Evolutionary conservation across 768 basidiomycete genomes (phyloP).

Genomic region (Leccinum disarticulatum): DNA sequence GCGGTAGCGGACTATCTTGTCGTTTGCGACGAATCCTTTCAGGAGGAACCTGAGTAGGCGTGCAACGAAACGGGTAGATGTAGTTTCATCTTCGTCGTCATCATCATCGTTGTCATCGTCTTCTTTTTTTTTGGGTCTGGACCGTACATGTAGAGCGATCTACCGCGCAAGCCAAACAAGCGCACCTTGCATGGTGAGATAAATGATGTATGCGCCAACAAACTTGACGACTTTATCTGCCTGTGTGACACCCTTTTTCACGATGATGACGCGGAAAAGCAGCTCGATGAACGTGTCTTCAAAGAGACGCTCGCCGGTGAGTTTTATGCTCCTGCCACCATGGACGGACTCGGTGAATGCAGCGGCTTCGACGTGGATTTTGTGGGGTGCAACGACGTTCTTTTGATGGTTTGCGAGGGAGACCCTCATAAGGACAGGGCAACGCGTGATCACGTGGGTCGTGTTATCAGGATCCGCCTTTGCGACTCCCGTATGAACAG

Average conservation of each 20-base stretch:
- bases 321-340: slow-evolving; percentile 49
- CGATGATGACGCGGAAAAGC: slow-evolving; percentile 57
- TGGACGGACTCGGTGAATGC: slow-evolving; percentile 47
- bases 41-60: slow-evolving; percentile 71
- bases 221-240: slow-evolving; percentile 85
- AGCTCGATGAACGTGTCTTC: slow-evolving; percentile 60
- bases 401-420: slow-evolving; percentile 79
- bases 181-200: slow-evolving; percentile 76
- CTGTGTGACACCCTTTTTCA: slow-evolving; percentile 78
- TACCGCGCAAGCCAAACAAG: not conserved
- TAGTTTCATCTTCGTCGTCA: slow-evolving; percentile 64
- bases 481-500: no score
- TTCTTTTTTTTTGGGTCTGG: slow-evolving; percentile 35
- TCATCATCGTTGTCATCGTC: slow-evolving; percentile 39
- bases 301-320: slow-evolving; percentile 78
- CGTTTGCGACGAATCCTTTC: slow-evolving; percentile 79
- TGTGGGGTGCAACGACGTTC: slow-evolving; percentile 80
- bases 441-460: slow-evolving; percentile 19
- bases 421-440: not conserved
- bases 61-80: slow-evolving; percentile 65
- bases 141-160: not conserved
- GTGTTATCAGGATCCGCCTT: slow-evolving; percentile 3
- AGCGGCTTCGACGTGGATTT: slow-evolving; percentile 70
- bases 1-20: slow-evolving; percentile 84
- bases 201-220: slow-evolving; percentile 72